Base-by-base conservation (phyloP, 495 filamentous ascomycete species). In the Pyrenula aspistea region DNA sequence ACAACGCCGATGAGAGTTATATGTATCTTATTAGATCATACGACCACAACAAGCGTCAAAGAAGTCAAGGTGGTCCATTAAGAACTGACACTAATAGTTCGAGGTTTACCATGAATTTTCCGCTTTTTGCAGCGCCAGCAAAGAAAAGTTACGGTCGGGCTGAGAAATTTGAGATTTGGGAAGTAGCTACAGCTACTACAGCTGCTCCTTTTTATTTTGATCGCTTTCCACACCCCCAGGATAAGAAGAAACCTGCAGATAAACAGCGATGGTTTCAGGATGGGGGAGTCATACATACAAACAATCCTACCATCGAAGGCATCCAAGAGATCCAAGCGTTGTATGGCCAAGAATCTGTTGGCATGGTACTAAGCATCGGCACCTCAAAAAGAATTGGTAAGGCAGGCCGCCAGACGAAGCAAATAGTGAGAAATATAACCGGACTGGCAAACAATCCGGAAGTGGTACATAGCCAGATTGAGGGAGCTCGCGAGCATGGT, bases 171-270 rank as follows among this genome's bases (percentile, higher is more conserved):
- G 48, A 58, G 24, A 24, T 63, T 19, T 63, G 61, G 61, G 12
- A 63, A 51, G 61, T 63, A 12, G 61, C 61, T 55, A 55, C 59
- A 51, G 61, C 61, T 25, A 53, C 61, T n/a, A 62, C 61, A 0
- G 61, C 61, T 22, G 61, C 60, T 20, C 11, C 22, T 19, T 57
- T 59, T 20, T 62, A 56, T 48, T 63, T 63, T 24, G 51, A 59
- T 49, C 61, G 60, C 1, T 31, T 62, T 12, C 25, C 50, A 23
- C 10, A 53, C 47, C n/a, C 19, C 10, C 4, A 10, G 20, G 50
- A 52, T 10, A 24, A 20, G 50, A 10, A 52, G 8, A n/a, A n/a
- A n/a, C n/a, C n/a, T n/a, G 10, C 50, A 8, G 50, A 10, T 52
- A 42, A 15, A 42, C 31, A 15, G 31, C 24, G 22, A 19, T 22